phyloP scores from a whole-genome alignment of 108 stramenopile genomes.

The Phaeodactylum tricornutum region DNA sequence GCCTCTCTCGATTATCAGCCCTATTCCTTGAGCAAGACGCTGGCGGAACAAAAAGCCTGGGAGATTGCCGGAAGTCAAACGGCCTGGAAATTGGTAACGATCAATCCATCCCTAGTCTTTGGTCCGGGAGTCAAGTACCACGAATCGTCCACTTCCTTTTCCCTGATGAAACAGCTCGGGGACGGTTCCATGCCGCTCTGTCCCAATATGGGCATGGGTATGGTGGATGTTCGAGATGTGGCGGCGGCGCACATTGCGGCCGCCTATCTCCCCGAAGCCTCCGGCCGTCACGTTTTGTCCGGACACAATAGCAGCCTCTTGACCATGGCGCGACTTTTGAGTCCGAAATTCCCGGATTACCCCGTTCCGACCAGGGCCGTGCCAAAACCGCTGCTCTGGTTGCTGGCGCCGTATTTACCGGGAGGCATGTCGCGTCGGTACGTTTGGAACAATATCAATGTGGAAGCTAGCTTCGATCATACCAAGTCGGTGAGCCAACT shows the following conservation, averaged over 20 bases:
- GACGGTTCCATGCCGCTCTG: neutral
- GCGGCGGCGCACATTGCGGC: conserved; percentile 12
- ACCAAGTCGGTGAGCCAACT: conserved; percentile 5
- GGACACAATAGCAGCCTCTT: conserved; percentile 3
- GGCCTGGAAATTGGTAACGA: conserved; percentile 8
- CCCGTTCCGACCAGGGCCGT: conserved; percentile 6
- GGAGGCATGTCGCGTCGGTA: conserved; percentile 1
- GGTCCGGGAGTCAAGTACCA: conserved; percentile 20
- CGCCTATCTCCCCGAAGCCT: conserved; percentile 5
- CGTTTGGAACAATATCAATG: neutral
- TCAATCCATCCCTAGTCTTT: conserved; percentile 10
- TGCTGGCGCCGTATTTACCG: conserved; percentile 8
- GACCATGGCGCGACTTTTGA: neutral
- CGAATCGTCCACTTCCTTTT: conserved; percentile 2
- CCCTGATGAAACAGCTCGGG: conserved; percentile 4
- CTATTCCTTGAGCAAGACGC: conserved; percentile 11
- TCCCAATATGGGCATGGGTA: conserved; percentile 5
- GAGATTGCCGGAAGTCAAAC: conserved; percentile 7
- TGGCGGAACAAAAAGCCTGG: conserved; percentile 21
- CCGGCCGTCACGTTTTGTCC: conserved; percentile 9
- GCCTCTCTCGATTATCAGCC: conserved; percentile 5
- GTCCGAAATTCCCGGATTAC: neutral
- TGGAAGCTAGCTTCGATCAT: conserved; percentile 5
- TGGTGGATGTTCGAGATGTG: conserved; percentile 21
- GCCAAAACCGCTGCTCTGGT: conserved; percentile 11